A percentile compares a stretch with the other conserved stretches of the same genome.
Evolutionary conservation across 441 rosid species (phyloP).

Genomic region (Biscutella auriculata): DNA sequence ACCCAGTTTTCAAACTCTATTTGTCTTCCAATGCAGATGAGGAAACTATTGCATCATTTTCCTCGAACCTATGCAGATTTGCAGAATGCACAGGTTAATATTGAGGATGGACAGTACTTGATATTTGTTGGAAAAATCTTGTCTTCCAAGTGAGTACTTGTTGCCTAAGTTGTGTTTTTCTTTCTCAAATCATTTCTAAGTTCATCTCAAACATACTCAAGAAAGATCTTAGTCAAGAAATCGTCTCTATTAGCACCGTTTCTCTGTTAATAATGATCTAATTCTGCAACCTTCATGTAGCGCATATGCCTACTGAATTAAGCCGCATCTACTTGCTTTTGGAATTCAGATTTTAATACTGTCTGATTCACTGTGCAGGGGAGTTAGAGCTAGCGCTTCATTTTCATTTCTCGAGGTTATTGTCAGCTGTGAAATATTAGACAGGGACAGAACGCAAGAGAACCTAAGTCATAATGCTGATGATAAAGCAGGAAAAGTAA

Average conservation of each 20-base stretch:
- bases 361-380: conserved; percentile 40
- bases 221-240: not conserved
- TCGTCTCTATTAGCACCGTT: not conserved
- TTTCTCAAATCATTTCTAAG: not conserved
- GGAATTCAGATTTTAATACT: conserved; percentile 1
- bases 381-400: conserved; percentile 53
- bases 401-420: conserved; percentile 80
- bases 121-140: conserved; percentile 69
- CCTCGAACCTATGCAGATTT: conserved; percentile 92
- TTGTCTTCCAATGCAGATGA: conserved; percentile 38
- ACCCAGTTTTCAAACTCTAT: conserved; percentile 4
- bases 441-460: conserved; percentile 25
- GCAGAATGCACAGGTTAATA: conserved; percentile 68
- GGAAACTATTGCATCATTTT: conserved; percentile 80
- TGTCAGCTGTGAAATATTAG: conserved; percentile 60
- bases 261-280: not conserved
- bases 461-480: conserved; percentile 18
- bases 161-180: too few relatives aligned
- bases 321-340: not conserved
- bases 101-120: conserved; percentile 83
- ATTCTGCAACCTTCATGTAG: not conserved
- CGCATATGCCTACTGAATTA: not conserved
- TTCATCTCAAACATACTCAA: not conserved
- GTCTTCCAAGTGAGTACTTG: conserved; percentile 75
- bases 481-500: conserved; percentile 27